A percentile compares a stretch with the other conserved stretches of the same genome.
Evolutionary conservation across 176 grass and related monocot genomes (phyloP).

Genomic region (Carex pumila): DNA sequence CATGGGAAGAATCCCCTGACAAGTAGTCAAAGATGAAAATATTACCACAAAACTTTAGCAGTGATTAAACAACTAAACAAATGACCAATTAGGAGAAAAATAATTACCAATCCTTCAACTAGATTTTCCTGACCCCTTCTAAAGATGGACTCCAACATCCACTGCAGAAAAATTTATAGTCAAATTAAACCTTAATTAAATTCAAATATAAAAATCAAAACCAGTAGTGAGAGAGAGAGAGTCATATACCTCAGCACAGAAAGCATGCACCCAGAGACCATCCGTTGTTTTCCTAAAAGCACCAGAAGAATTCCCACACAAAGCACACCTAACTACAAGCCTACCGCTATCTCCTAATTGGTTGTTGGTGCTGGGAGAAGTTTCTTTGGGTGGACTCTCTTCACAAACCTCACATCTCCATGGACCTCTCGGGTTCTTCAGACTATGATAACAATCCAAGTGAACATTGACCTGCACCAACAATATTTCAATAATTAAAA

Average conservation of each 20-base stretch:
- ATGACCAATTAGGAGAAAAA: background rate
- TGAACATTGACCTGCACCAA: conserved; percentile 77
- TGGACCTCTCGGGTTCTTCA: conserved; percentile 51
- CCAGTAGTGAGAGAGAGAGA: background rate
- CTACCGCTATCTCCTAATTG: conserved; percentile 34
- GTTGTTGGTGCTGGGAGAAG: conserved; percentile 21
- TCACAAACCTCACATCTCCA: conserved; percentile 96
- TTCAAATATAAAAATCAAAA: background rate
- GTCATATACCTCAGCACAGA: conserved; percentile 91
- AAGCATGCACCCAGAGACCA: conserved; percentile 88
- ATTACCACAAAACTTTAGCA: conserved; percentile 17
- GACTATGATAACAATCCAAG: conserved; percentile 80
- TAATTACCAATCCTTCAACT: conserved; percentile 79
- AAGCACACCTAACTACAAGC: conserved; percentile 37
- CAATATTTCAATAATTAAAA: conserved; percentile 25
- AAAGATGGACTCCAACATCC: conserved; percentile 74
- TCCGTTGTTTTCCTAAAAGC: conserved; percentile 82
- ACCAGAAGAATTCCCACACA: conserved; percentile 74
- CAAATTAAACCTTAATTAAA: background rate
- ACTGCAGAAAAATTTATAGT: conserved; percentile 42
- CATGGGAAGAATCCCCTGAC: conserved; percentile 64
- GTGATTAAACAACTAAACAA: background rate
- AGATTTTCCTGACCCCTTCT: conserved; percentile 70
- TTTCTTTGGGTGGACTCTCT: conserved; percentile 30
- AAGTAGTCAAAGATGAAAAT: conserved; percentile 29